These are phyloP conservation scores for Encephalitozoon cuniculi DNA, from an alignment of 371 early-diverging fungal genomes.

Conservation along the genomic window DNA sequence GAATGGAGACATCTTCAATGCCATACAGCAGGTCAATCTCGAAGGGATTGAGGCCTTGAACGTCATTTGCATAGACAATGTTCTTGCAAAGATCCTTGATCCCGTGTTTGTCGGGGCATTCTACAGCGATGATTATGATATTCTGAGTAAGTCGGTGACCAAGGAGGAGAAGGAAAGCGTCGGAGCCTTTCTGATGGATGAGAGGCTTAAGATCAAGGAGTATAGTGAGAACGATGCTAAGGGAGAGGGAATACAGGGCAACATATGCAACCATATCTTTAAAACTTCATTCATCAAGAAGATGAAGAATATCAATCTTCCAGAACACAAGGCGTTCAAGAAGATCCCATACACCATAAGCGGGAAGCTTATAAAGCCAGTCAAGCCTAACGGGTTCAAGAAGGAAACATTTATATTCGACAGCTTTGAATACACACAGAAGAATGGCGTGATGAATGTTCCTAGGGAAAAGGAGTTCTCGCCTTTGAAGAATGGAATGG, in stretches of 20 bases:
- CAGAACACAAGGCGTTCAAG: conserved; percentile 53
- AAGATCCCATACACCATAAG: conserved; percentile 48
- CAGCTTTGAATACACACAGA: conserved; percentile 47
- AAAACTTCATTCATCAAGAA: conserved; percentile 35
- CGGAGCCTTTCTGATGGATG: conserved; percentile 46
- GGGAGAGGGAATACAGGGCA: conserved; percentile 31
- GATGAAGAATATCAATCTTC: conserved; percentile 26
- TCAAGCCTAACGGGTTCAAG: conserved; percentile 52
- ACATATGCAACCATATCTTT: conserved; percentile 60
- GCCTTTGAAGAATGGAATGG: conserved; percentile 49
- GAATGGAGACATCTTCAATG: conserved; percentile 58
- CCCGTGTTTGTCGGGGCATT: conserved; percentile 51
- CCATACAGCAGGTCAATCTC: conserved; percentile 31
- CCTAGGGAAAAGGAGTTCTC: conserved; percentile 48
- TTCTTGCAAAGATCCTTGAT: conserved; percentile 57
- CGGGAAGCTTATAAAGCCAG: conserved; percentile 11
- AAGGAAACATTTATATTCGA: conserved; percentile 61
- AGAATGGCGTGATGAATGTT: conserved; percentile 49
- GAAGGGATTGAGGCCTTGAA: conserved; percentile 41
- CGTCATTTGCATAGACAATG: conserved; percentile 59
- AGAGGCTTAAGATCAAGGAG: conserved; percentile 41
- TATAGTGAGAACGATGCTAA: conserved; percentile 22
- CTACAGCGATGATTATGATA: conserved; percentile 29
- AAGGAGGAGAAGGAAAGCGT: conserved; percentile 49
- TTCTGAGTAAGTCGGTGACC: conserved; percentile 46